These are phyloP conservation scores for Ochromonas danica DNA, from an alignment of 108 stramenopile species.

Conservation along the genomic window DNA sequence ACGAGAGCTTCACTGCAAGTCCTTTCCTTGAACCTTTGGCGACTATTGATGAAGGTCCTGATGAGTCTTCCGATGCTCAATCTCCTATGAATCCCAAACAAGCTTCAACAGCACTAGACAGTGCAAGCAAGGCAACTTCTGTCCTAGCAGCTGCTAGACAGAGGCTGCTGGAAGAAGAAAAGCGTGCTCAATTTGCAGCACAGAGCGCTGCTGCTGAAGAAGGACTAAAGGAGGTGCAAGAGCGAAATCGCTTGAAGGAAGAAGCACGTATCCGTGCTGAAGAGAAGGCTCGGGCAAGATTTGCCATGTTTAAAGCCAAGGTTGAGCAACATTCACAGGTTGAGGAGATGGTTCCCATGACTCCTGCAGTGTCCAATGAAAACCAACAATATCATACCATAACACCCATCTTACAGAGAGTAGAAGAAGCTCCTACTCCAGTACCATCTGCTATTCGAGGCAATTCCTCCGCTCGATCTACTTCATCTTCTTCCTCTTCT, in stretches of 20 bases:
- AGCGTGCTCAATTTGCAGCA: not conserved
- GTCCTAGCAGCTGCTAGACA: not conserved
- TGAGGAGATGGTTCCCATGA: too few relatives aligned
- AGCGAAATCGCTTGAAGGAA: conserved; percentile 4
- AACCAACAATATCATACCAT: too few relatives aligned
- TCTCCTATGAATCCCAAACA: not conserved
- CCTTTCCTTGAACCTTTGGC: too few relatives aligned
- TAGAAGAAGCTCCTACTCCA: too few relatives aligned
- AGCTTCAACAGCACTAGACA: not conserved
- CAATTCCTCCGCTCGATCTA: too few relatives aligned
- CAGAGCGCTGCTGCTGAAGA: not conserved
- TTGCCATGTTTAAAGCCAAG: not conserved
- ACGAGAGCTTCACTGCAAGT: too few relatives aligned
- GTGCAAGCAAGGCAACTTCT: not conserved
- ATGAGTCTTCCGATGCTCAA: not conserved
- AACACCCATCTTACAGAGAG: too few relatives aligned
- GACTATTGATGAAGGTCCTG: not conserved
- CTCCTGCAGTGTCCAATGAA: too few relatives aligned
- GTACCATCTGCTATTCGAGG: too few relatives aligned
- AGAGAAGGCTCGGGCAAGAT: not conserved
- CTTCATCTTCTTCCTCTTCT: too few relatives aligned
- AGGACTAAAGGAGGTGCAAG: not conserved
- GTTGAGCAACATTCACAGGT: not conserved
- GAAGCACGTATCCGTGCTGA: not conserved
- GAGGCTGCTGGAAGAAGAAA: not conserved